These are phyloP conservation scores for Phytophthora citricola DNA, from an alignment of 352 stramenopile species.

Conservation along the genomic window DNA sequence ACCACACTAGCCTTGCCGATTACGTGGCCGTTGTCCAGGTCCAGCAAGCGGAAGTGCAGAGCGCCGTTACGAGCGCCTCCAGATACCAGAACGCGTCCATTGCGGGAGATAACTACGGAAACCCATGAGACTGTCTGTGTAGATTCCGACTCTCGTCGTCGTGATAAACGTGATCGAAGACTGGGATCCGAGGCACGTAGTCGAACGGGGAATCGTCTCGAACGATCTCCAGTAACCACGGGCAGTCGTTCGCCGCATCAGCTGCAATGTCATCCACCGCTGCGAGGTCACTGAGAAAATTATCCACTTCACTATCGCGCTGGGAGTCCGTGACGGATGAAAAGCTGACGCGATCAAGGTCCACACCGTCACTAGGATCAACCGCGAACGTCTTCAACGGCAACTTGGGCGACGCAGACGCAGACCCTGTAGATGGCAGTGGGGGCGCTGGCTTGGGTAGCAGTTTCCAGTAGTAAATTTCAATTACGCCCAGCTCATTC, in stretches of 20 bases:
- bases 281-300: conserved; percentile 12
- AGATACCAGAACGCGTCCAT: conserved; percentile 76
- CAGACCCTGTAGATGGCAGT: conserved; percentile 4
- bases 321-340: conserved; percentile 17
- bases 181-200: conserved; percentile 78
- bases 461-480: conserved; percentile 88
- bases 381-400: conserved; percentile 22
- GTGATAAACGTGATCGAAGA: conserved; percentile 59
- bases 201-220: conserved; percentile 84
- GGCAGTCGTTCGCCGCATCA: conserved; percentile 42
- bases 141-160: conserved; percentile 23
- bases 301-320: conserved; percentile 25
- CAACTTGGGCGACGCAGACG: conserved; percentile 23
- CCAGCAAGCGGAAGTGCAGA: conserved; percentile 76
- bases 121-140: conserved; percentile 21
- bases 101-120: conserved; percentile 71
- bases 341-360: conserved; percentile 18
- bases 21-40: conserved; percentile 85
- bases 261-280: conserved; percentile 2
- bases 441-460: conserved; percentile 52
- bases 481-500: conserved; percentile 87
- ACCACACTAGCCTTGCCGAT: conserved; percentile 84
- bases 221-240: conserved; percentile 73
- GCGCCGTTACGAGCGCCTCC: conserved; percentile 77
- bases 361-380: conserved; percentile 18